A percentile compares a stretch with the other conserved stretches of the same genome.
Conservation (phyloP, 371 early-diverging fungal genomes). For the Rhizomucor pusillus region DNA sequence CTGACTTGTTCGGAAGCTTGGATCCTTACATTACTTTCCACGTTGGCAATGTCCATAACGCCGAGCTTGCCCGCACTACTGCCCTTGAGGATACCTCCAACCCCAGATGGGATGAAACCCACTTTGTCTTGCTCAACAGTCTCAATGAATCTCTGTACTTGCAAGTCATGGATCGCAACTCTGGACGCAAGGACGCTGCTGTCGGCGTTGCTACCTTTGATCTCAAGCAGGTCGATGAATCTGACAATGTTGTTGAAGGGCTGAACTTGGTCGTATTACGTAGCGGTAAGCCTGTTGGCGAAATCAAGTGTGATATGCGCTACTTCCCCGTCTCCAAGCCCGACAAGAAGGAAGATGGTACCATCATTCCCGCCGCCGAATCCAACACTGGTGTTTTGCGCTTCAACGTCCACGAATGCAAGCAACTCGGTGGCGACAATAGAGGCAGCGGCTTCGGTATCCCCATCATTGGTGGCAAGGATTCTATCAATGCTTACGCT, state of each 20-base stretch:
- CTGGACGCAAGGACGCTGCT: slow-evolving; percentile 35
- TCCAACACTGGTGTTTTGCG: slow-evolving; percentile 56
- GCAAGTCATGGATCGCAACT: slow-evolving; percentile 47
- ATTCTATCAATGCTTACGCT: slow-evolving; percentile 48
- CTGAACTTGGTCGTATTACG: slow-evolving; percentile 37
- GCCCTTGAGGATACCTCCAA: slow-evolving; percentile 54
- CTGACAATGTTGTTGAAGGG: slow-evolving; percentile 28
- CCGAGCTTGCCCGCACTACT: slow-evolving; percentile 60
- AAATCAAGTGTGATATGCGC: slow-evolving; percentile 42
- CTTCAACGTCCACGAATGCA: slow-evolving; percentile 52
- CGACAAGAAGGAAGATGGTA: slow-evolving; percentile 46
- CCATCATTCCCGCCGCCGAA: slow-evolving; percentile 35
- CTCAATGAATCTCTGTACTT: slow-evolving; percentile 30
- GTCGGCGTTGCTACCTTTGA: slow-evolving; percentile 57
- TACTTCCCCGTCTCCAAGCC: slow-evolving; percentile 39
- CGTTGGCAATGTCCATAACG: slow-evolving; percentile 61
- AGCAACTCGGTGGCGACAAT: slow-evolving; percentile 32
- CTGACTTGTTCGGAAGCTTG: slow-evolving; percentile 79
- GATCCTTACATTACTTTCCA: slow-evolving; percentile 84
- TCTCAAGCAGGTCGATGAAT: slow-evolving; percentile 53
- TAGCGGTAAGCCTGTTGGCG: slow-evolving; percentile 43
- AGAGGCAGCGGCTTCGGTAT: slow-evolving; percentile 35
- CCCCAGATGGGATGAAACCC: slow-evolving; percentile 47
- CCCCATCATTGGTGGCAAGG: slow-evolving; percentile 33
- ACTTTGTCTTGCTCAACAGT: slow-evolving; percentile 41